Evolutionary conservation across 2,329 filamentous ascomycete genomes (phyloP), one percentile per base, ranked within the genome.

Genomic region (Daldinia sp.): DNA sequence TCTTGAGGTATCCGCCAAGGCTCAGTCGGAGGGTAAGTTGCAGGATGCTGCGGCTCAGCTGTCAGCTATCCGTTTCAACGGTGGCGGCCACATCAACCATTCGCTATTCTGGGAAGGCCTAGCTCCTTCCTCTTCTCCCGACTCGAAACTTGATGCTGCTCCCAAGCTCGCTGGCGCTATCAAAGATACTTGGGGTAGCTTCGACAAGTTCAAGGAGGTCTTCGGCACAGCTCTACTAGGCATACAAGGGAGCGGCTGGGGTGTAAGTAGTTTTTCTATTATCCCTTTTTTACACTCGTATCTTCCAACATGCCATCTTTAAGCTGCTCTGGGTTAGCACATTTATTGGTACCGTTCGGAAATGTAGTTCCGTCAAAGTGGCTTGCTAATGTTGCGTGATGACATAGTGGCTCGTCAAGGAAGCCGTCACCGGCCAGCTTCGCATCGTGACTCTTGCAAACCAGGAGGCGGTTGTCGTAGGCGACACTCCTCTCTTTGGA

Each of bases 1-100:
- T 0, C 82, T 93, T 59, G 81, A 85, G 75, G 84, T 86, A 13
- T 90, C 92, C 70, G 81, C 84, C 58, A 80, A 84, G 4, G 89
- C 90, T 15, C 81, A 86, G 2, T 78, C 83, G 6, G 83, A 84
- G 64, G 80, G 84, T 54, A 86, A 90, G 26, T 81, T 85, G 44
- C 83, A 84, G 71, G 88, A 93, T 72, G 85, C 92, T 60, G 82
- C 87, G 4, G 81, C 85, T 3, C 90, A 93, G 73, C 87, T 93
- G 63, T 82, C 87, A 18, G 87, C 87, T 69, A 89, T 97, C 82
- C 92, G 91, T 76, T 97, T 97, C 87, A 93, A 97, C 79, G 94
- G 92, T 55, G 94, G 94, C 48, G 94, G 94, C 6, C 94, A 97
- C 84, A 91, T 97, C 82, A 98, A 98, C 84, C 94, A 97, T 85